A percentile compares a stretch with the other conserved stretches of the same genome.
phyloP scores from a whole-genome alignment of 176 grass and related monocot species.

The Echinochloa phyllopogon region DNA sequence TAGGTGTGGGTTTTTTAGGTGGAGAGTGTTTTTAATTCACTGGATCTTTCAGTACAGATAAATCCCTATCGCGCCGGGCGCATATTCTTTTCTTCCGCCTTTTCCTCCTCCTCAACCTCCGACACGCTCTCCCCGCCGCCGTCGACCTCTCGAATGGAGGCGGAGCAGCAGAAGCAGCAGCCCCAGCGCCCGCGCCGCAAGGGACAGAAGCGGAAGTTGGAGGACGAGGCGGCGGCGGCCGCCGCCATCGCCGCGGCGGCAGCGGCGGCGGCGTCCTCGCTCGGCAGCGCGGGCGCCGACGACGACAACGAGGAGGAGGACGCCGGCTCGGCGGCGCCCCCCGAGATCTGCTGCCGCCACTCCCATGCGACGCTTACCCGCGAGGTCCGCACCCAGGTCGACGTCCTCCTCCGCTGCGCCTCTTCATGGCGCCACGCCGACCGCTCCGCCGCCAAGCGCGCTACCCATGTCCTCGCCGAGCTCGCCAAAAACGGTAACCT shows the following conservation, averaged over 20 bases:
- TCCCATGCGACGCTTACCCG: constrained; percentile 65
- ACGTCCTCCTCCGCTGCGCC: constrained; percentile 74
- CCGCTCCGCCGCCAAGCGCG: constrained; percentile 83
- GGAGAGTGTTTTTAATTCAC: no score
- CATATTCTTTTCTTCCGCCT: constrained; percentile 25
- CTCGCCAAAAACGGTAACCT: constrained; percentile 86
- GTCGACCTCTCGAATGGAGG: constrained; percentile 69
- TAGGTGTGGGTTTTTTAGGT: no score
- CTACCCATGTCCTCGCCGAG: constrained; percentile 86
- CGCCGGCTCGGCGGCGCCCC: constrained; percentile 49
- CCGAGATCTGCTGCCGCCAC: constrained; percentile 75
- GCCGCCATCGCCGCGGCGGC: constrained; percentile 2
- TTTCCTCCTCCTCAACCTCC: constrained; percentile 40
- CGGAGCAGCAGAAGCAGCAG: constrained; percentile 57
- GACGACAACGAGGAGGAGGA: constrained; percentile 59
- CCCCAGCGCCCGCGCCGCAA: constrained; percentile 65
- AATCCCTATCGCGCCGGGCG: constrained; percentile 27
- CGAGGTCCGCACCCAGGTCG: constrained; percentile 85
- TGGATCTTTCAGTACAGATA: no score
- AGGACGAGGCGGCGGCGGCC: constrained; percentile 61
- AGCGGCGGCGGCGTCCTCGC: constrained; percentile 46
- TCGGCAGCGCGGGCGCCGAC: constrained; percentile 41
- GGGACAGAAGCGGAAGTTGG: constrained; percentile 83
- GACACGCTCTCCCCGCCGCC: constrained; percentile 50
- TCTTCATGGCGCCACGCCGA: constrained; percentile 76